Base-by-base conservation (phyloP, 2,329 filamentous ascomycete genomes). In the Ramichloridium luteum region DNA sequence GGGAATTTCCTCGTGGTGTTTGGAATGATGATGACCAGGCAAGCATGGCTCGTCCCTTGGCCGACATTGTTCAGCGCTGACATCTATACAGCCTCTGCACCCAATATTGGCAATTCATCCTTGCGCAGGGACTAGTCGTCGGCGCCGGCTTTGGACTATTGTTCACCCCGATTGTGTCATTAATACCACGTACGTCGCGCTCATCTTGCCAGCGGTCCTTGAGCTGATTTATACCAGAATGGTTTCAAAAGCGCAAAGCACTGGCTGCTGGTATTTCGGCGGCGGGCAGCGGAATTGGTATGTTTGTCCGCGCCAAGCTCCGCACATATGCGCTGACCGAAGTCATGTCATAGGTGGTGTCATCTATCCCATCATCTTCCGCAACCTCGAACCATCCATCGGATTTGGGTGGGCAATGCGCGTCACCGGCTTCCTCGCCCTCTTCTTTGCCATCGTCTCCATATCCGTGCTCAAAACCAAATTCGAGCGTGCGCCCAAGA, bases 101-200 rank as follows among this genome's bases (percentile, higher is more conserved):
- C 4, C 33, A 49, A 22, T 64, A 62, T 50, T 64, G 55, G 51
- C 59, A 65, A 34, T 51, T 64, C 4, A 49, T 65, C 5, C 54
- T 65, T 16, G 53, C 60, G 1, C 62, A 65, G 37, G 62, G 55
- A 2, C 48, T 65, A 28, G 62, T 59, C 43, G 56, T 61, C 26
- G 59, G 61, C 15, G 44, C 58, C 10, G 61, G 61, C 9, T 50
- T 51, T 1, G 60, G 59, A 10, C 49, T 43, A 16, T 39, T 62
- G 6, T 62, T 60, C 29, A 46, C 61, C 2, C 56, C 59, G 3
- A 52, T 45, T 16, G 53, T 64, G 2, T 58, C 58, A 4, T 61
- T 64, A 14, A 12, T 32, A 11, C 23, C 30, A 10, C 30, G n/a
- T n/a, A n/a, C n/a, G n/a, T 58, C n/a, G n/a, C n/a, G n/a, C n/a